Evolutionary conservation across 225 moss, liverwort and hornwort genomes (phyloP), one percentile per base, ranked within the genome.

Genomic region (Bryoerythrophyllum caledonicum): DNA sequence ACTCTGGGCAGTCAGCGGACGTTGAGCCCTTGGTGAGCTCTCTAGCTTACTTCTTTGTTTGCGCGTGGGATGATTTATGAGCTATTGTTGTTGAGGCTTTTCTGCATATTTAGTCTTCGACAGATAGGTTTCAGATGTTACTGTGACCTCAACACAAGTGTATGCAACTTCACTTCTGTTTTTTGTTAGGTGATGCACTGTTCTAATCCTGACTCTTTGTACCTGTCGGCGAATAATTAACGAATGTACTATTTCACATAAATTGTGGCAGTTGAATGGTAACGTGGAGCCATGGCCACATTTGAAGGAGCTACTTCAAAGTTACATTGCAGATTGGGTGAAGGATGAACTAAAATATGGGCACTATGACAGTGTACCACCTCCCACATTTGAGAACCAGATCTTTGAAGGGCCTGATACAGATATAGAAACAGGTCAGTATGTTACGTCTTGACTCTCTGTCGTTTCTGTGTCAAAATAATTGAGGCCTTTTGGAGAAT

Each of bases 341-440:
- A 99, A 99, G 83, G 99, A 99, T 83, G 99, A 95, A 79, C 83
- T 86, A 53, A 99, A 99, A 55, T 99, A 99, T 79, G 99, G 99
- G 64, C 95, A 93, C 76, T 99, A 84, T 70, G 95, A 99, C 65
- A 90, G 89, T 79, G 88, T 99, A 21, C 79, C 85, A 16, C 83
- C 84, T 74, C 91, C 93, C 70, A 76, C 70, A 64, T 95, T 99
- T 87, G 95, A 99, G 80, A 86, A 92, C 65, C 95, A 95, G 73
- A 93, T 89, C 35, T 99, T 91, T 67, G 99, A 99, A 86, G 99
- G 99, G 60, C 99, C 93, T 54, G 99, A 99, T 74, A 95, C 99
- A 32, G 99, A 99, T 76, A 89, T 89, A 53, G 99, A 99, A 79
- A 99, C 99, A 84, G 96, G 96, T 97, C 40, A 73, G 81, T 76